A percentile compares a stretch with the other conserved stretches of the same genome.
phyloP scores from a whole-genome alignment of 2,329 filamentous ascomycete species.

The Fusarium verrucosum region DNA sequence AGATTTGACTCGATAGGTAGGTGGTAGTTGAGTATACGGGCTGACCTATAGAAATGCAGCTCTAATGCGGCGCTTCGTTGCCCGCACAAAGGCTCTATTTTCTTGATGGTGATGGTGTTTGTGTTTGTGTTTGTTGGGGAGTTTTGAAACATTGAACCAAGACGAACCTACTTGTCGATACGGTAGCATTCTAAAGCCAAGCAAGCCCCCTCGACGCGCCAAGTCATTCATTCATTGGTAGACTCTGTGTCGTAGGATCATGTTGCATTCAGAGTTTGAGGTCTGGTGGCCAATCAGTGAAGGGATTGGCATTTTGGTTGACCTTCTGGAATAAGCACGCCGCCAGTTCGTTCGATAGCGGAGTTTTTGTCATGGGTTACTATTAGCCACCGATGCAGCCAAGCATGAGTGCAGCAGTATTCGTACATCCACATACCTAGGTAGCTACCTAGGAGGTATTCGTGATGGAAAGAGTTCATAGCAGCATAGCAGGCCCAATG shows the following conservation, averaged over 20 bases:
- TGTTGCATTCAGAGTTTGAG: not conserved
- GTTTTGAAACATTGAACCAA: constrained; percentile 2
- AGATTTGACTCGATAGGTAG: not conserved
- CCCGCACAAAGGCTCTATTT: constrained; percentile 1
- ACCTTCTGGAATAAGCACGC: constrained; percentile 32
- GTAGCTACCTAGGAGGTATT: too few species aligned
- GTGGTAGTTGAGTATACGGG: constrained; percentile 9
- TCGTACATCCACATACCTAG: too few species aligned
- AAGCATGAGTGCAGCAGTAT: constrained; percentile 3
- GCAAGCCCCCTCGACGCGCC: not conserved
- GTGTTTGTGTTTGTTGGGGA: not conserved
- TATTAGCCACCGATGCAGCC: constrained; percentile 26
- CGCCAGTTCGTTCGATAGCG: constrained; percentile 10
- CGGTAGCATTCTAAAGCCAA: not conserved
- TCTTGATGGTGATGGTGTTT: not conserved
- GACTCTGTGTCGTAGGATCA: not conserved
- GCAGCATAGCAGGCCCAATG: not conserved
- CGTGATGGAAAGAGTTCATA: too few species aligned
- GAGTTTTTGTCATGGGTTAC: constrained; percentile 13
- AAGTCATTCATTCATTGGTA: not conserved
- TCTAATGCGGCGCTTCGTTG: not conserved
- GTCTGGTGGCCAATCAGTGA: constrained; percentile 1
- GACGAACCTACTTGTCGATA: not conserved
- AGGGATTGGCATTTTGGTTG: not conserved
- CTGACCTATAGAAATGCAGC: constrained; percentile 15